Evolutionary conservation across 2,329 filamentous ascomycete genomes (phyloP).

Genomic region (Incumbomyces lentus): DNA sequence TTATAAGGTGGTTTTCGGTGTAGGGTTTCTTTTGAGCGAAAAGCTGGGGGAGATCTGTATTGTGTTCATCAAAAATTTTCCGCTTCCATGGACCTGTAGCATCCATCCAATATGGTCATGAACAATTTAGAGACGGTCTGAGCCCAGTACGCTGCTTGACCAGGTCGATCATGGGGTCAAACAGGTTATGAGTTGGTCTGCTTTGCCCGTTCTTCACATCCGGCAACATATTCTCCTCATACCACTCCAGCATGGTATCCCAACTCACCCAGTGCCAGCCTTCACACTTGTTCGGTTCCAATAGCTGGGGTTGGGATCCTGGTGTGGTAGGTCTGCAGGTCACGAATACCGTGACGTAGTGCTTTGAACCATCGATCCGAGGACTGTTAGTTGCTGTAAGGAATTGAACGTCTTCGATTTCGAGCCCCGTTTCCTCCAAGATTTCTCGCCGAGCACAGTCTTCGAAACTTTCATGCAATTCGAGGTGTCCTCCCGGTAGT

Average conservation of each 20-base stretch:
- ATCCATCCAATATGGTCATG: neutral
- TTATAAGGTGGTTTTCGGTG: no score
- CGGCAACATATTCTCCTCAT: neutral
- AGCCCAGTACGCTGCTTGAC: slow-evolving; percentile 26
- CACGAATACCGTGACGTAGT: slow-evolving; percentile 68
- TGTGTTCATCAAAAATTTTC: no score
- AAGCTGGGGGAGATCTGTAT: no score
- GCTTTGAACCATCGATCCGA: slow-evolving; percentile 46
- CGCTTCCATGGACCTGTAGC: neutral
- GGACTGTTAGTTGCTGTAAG: slow-evolving; percentile 57
- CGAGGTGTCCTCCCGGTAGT: slow-evolving; percentile 66
- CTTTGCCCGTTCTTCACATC: slow-evolving; percentile 18
- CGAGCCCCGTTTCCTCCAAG: slow-evolving; percentile 59
- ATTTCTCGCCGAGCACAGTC: slow-evolving; percentile 57
- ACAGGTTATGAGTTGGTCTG: slow-evolving; percentile 29
- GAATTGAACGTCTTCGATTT: slow-evolving; percentile 43
- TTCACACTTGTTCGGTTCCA: slow-evolving; percentile 45
- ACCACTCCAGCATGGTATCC: slow-evolving; percentile 31
- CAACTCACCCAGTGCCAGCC: slow-evolving; percentile 46
- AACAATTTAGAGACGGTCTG: neutral
- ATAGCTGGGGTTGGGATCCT: slow-evolving; percentile 39
- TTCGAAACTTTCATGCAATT: slow-evolving; percentile 54
- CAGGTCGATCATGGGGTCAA: slow-evolving; percentile 40
- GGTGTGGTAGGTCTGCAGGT: slow-evolving; percentile 40
- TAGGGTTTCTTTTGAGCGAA: no score